phyloP scores from a whole-genome alignment of 2,329 filamentous ascomycete genomes.

The Pezicula rhizophila region DNA sequence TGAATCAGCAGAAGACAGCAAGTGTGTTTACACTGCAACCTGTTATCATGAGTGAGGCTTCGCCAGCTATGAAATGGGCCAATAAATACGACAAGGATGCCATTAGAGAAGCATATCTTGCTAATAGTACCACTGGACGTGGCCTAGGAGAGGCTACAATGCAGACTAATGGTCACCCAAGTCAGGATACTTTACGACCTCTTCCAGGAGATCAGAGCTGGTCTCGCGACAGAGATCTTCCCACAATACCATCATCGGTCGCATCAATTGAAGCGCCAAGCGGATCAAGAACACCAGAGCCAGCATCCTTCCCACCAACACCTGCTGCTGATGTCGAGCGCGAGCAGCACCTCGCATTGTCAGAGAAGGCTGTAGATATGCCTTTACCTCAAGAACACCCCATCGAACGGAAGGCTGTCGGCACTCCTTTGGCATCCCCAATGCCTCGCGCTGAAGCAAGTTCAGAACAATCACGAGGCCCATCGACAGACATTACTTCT shows the following conservation, averaged over 20 bases:
- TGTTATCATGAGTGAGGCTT: conserved; percentile 77
- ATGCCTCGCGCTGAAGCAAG: conserved; percentile 12
- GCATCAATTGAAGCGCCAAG: conserved; percentile 20
- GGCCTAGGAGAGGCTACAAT: conserved; percentile 47
- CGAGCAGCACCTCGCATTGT: conserved; percentile 14
- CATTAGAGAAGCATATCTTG: conserved; percentile 79
- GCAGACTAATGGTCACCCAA: conserved; percentile 31
- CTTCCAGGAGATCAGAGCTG: conserved; percentile 7
- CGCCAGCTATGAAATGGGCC: conserved; percentile 94
- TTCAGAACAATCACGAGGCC: conserved; percentile 12
- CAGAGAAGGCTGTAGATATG: conserved; percentile 30
- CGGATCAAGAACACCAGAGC: conserved; percentile 19
- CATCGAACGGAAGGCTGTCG: conserved; percentile 11
- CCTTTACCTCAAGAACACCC: conserved; percentile 17
- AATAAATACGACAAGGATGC: conserved; percentile 88
- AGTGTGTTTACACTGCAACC: conserved; percentile 87
- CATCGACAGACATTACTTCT: conserved; percentile 17
- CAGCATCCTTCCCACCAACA: conserved; percentile 15
- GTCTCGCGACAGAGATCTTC: conserved; percentile 20
- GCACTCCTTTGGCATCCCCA: conserved; percentile 3
- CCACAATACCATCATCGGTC: conserved; percentile 11
- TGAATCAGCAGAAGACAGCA: conserved; percentile 68
- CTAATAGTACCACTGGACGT: conserved; percentile 65
- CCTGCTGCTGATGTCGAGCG: conserved; percentile 16
- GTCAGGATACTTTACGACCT: conserved; percentile 19